Conservation (phyloP, 257 asterid species). For the Lantana camara region DNA sequence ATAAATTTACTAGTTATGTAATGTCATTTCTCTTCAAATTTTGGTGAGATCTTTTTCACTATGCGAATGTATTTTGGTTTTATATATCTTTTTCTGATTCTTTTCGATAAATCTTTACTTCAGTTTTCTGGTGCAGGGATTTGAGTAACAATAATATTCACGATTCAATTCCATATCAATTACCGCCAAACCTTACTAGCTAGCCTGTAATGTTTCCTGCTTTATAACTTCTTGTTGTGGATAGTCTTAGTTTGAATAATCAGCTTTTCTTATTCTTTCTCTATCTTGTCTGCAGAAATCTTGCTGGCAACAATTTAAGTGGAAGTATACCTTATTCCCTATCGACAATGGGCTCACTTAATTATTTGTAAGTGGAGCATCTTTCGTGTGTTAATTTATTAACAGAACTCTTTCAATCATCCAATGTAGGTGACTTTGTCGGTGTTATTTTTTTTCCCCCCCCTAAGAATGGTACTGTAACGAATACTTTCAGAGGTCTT, state of each 20-base stretch:
- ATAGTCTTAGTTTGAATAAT: constrained; percentile 14
- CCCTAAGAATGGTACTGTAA: no score
- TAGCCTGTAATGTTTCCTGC: constrained; percentile 65
- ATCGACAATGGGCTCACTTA: constrained; percentile 53
- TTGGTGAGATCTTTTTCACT: constrained; percentile 19
- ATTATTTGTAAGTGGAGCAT: constrained; percentile 68
- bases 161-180: constrained; percentile 77
- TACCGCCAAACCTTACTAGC: constrained; percentile 84
- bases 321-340: constrained; percentile 87
- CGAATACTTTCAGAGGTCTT: constrained; percentile 85
- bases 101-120: not conserved
- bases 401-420: constrained; percentile 20
- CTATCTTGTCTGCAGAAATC: constrained; percentile 62
- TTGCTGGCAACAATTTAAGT: constrained; percentile 77
- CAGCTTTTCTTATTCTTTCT: constrained; percentile 20
- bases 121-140: constrained; percentile 61
- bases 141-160: constrained; percentile 82
- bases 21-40: constrained; percentile 1
- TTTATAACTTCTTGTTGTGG: constrained; percentile 22
- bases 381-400: constrained; percentile 19
- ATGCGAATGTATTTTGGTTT: no score
- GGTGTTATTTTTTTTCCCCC: no score
- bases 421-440: constrained; percentile 18
- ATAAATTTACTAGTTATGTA: no score
- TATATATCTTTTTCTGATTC: constrained; percentile 14